Percentiles rank a stretch among this genome's conserved stretches.
Conservation (phyloP, 192 early-diverging fungal genomes). For the Backusella tarrabulga region DNA sequence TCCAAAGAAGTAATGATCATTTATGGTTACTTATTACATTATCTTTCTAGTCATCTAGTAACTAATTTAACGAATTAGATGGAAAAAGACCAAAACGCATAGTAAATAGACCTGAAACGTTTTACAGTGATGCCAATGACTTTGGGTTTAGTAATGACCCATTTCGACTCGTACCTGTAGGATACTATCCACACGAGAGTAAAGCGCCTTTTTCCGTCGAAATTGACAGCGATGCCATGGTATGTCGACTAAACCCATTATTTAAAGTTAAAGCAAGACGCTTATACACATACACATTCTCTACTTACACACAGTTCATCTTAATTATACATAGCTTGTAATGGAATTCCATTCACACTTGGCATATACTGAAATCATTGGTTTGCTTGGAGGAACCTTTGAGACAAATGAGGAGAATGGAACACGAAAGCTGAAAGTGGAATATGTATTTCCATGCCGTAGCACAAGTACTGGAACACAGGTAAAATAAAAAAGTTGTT, state of each 20-base stretch:
- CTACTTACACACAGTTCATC: neutral
- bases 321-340: constrained; percentile 54
- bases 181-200: constrained; percentile 39
- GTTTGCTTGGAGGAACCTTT: constrained; percentile 82
- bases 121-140: constrained; percentile 17
- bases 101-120: constrained; percentile 18
- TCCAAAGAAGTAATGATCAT: neutral
- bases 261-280: neutral
- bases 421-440: constrained; percentile 50
- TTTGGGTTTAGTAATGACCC: constrained; percentile 48
- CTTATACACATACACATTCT: neutral
- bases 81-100: constrained; percentile 24
- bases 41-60: neutral
- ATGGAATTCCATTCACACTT: constrained; percentile 95
- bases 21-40: neutral
- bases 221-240: constrained; percentile 50
- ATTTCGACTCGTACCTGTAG: constrained; percentile 54
- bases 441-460: constrained; percentile 77
- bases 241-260: constrained; percentile 6
- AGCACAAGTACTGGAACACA: constrained; percentile 69
- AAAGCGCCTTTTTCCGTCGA: constrained; percentile 54
- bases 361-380: constrained; percentile 92
- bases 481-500: constrained; percentile 1
- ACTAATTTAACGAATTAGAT: neutral
- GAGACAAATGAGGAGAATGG: constrained; percentile 34